Base-by-base conservation (phyloP, 768 basidiomycete genomes). In the Trametes cinnabarina region DNA sequence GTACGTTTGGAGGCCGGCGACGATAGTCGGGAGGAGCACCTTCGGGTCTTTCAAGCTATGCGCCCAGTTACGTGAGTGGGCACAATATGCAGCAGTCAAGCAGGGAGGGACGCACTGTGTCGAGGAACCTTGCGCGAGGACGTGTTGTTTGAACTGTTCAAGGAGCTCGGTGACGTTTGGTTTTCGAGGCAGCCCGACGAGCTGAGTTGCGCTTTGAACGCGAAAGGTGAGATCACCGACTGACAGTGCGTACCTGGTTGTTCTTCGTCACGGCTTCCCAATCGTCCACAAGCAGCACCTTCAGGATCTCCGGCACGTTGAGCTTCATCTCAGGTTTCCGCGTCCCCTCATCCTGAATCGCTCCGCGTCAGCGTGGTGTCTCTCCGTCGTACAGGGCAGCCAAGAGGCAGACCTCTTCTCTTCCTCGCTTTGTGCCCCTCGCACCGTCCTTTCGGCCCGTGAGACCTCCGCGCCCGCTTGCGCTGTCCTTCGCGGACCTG, bases 241-340 rank as follows among this genome's bases (percentile, higher is more conserved):
- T 17, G 43, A 7, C 6, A 32, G 7, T 32, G 61, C 73, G 25
- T 57, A 89, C 96, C 82, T 94, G 90, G 64, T 86, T 85, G 69
- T 94, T 91, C 77, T 97, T 98, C 51, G 97, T 98, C 37, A 98
- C 86, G 4, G 87, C 84, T 73, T 98, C 96, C 97, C 97, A 99
- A 65, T 98, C 97, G 67, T 98, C 94, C 2, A 98, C 94, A 35
- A 99, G 79, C 46, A 89, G 79, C 28, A 86, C 81, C 71, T 97
- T 98, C 61, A 98, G 79, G n/a, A 82, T 71, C 65, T 98, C 97
- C 0, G 96, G 97, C 4, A 97, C 86, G 57, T 78, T 82, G 48
- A 99, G 78, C 74, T 92, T 93, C 80, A 98, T 86, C 67, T 98
- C 95, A 1, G 92, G 88, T 63, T 89, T 86, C 71, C 84, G 86